Evolutionary conservation across 306 rosid genomes (phyloP), one percentile per base, ranked within the genome.

Genomic region (Aeschynomene evenia): DNA sequence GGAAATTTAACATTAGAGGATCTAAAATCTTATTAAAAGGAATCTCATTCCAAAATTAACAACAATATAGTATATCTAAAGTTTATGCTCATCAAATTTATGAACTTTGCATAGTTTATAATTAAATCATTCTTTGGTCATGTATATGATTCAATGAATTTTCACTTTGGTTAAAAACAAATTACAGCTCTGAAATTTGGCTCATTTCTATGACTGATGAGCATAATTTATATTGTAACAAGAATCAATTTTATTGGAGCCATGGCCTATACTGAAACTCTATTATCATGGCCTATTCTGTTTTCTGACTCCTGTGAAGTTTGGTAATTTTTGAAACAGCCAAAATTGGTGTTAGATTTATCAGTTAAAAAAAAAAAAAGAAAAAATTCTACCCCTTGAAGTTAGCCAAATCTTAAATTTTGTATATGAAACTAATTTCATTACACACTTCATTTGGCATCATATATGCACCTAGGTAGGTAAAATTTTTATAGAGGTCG

Each of bases 1-100:
- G 43, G 62, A 13, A 16, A n/a, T 11, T 58, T 62, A 45, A 52
- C 40, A 11, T 50, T 39, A 26, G 66, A 69, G 54, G 63, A 70
- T 31, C 42, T 52, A n/a, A 23, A 69, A 51, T 9, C 60, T 42
- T 31, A 61, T 19, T 28, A 50, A 10, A 59, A 51, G 28, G 28
- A 46, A 19, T 45, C 51, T 45, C 15, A 45, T 45, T 5, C n/a
- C 51, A 45, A 45, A 43, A 45, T 18, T 5, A 45, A 45, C 20
- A 45, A 16, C 19, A 45, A 9, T 37, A 37, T 2, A 3, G 3
- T 4, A 43, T 2, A 14, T 43, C 4, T 0, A 43, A n/a, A n/a
- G 18, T 43, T 42, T 45, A 45, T 45, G 51, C 18, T 11, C 18
- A n/a, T 11, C 18, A n/a, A n/a, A n/a, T 43, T 45, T 15, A 45